These are phyloP conservation scores for Dimocarpus longan DNA, from an alignment of 345 rosid species.

Conservation along the genomic window DNA sequence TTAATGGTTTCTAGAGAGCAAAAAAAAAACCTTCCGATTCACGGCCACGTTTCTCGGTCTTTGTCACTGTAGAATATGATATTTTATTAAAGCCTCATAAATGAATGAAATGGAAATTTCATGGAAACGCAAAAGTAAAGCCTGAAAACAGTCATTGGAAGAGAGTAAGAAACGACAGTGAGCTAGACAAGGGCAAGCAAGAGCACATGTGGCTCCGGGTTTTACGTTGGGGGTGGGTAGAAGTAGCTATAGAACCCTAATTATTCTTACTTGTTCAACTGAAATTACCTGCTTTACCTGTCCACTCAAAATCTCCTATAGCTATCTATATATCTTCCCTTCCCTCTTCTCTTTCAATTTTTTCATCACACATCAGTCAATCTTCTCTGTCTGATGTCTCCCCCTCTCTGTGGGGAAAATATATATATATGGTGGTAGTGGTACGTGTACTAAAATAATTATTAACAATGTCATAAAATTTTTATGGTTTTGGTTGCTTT, in stretches of 20 bases:
- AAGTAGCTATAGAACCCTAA: constrained; percentile 27
- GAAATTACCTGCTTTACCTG: constrained; percentile 31
- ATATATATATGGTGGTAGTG: not conserved
- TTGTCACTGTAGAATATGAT: not conserved
- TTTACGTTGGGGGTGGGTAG: constrained; percentile 49
- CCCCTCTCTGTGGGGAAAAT: not conserved
- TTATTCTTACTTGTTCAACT: constrained; percentile 39
- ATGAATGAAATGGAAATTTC: constrained; percentile 13
- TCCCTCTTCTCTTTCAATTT: not conserved
- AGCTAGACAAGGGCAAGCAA: constrained; percentile 24
- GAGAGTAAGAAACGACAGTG: not conserved
- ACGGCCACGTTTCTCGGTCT: not conserved
- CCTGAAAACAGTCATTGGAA: not conserved
- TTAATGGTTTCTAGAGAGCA: not conserved
- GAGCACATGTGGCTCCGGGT: constrained; percentile 54
- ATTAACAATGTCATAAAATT: not conserved
- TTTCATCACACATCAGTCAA: constrained; percentile 44
- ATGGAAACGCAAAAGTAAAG: constrained; percentile 1
- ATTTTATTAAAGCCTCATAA: constrained; percentile 1
- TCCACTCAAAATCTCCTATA: constrained; percentile 23
- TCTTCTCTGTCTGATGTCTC: constrained; percentile 7
- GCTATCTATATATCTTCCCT: not conserved
- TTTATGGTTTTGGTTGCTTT: not conserved
- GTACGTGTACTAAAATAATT: not conserved
- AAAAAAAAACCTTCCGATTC: not conserved